Conservation (phyloP, 495 filamentous ascomycete species). For the Hamigera avellanea region DNA sequence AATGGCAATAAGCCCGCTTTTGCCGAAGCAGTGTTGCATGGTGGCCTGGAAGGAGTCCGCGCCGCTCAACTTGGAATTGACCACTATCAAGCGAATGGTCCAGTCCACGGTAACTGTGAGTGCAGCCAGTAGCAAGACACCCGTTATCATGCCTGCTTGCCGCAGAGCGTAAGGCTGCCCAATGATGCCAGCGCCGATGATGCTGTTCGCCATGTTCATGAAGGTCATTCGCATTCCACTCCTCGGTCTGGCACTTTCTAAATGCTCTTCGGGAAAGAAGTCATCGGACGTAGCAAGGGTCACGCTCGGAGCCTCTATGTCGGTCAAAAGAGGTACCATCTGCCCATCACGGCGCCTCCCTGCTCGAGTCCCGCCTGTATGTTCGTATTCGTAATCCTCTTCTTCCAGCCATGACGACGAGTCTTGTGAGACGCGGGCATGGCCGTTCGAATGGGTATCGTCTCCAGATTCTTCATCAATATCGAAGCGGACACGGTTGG, state of each 20-base stretch:
- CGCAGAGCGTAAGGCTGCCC: constrained; percentile 91
- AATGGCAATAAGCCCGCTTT: constrained; percentile 77
- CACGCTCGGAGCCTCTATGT: constrained; percentile 81
- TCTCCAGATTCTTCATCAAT: constrained; percentile 34
- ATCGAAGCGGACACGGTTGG: constrained; percentile 82
- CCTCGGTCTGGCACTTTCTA: constrained; percentile 51
- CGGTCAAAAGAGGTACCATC: constrained; percentile 65
- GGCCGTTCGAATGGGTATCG: constrained; percentile 24
- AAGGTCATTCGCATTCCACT: constrained; percentile 63
- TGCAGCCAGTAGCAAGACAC: constrained; percentile 61
- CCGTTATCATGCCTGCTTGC: constrained; percentile 75
- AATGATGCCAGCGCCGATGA: constrained; percentile 96
- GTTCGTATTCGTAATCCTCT: constrained; percentile 44
- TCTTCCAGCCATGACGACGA: constrained; percentile 37
- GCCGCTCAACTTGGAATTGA: constrained; percentile 90
- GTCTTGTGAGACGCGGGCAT: constrained; percentile 30
- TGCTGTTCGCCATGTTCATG: constrained; percentile 99
- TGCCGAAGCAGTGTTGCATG: constrained; percentile 87
- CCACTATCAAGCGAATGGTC: constrained; percentile 92
- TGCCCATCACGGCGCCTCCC: constrained; percentile 24
- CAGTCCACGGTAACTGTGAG: constrained; percentile 84
- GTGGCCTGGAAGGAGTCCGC: constrained; percentile 89
- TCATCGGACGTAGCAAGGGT: constrained; percentile 56
- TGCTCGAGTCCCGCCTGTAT: constrained; percentile 12
- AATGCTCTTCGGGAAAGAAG: constrained; percentile 46